Conservation (phyloP, 345 rosid species). For the Eucalyptus coolabah region DNA sequence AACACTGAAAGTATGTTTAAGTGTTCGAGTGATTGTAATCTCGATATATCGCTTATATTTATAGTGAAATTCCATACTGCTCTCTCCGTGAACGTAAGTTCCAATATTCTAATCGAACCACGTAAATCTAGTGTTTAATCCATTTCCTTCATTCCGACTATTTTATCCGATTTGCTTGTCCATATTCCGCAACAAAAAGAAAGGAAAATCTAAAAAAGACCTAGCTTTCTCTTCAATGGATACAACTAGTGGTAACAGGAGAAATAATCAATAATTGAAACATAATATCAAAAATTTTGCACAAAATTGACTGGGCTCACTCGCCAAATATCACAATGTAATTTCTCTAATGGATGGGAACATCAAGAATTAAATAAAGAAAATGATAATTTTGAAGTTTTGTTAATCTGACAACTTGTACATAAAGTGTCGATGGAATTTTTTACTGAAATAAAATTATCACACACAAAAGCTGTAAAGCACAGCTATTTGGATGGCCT, state of each 20-base stretch:
- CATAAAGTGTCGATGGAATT: neutral
- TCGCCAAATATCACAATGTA: neutral
- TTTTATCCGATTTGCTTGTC: no score
- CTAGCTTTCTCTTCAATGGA: neutral
- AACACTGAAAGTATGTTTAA: rapidly evolving
- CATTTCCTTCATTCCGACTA: no score
- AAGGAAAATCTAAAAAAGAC: neutral
- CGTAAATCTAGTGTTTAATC: rapidly evolving
- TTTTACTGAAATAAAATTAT: neutral
- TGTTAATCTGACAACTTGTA: neutral
- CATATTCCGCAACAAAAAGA: neutral
- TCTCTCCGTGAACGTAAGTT: rapidly evolving
- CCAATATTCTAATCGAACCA: rapidly evolving
- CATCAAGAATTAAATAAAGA: neutral
- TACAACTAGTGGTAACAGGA: neutral
- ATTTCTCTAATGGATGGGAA: neutral
- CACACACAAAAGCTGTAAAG: neutral
- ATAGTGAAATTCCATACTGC: no score
- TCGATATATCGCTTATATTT: no score
- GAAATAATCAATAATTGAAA: neutral
- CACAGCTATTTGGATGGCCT: neutral
- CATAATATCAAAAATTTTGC: neutral
- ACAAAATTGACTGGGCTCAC: neutral
- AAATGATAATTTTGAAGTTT: neutral
- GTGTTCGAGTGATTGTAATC: no score